phyloP scores from a whole-genome alignment of 257 asterid genomes.

The Cinchona pubescens region DNA sequence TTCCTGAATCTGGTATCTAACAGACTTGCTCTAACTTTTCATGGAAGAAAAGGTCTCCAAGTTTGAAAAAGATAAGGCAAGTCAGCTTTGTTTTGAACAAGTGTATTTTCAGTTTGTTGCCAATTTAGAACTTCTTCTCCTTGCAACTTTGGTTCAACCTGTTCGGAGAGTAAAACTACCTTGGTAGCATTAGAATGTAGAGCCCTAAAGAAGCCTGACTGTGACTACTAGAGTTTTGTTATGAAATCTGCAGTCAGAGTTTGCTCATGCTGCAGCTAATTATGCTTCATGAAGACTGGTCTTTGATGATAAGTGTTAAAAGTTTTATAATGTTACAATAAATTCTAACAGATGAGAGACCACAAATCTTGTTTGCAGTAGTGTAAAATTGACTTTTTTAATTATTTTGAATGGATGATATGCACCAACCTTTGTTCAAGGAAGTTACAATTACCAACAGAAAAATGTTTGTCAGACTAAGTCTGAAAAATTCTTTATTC shows the following conservation, averaged over 20 bases:
- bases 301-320: neutral
- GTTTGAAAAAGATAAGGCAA: too few relatives aligned
- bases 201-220: neutral
- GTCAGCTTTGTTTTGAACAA: too few relatives aligned
- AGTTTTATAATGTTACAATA: neutral
- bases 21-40: too few relatives aligned
- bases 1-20: too few relatives aligned
- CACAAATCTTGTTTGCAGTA: neutral
- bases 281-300: slow-evolving; percentile 7
- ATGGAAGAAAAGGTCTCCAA: too few relatives aligned
- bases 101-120: too few relatives aligned
- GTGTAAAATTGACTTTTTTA: neutral
- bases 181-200: neutral
- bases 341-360: neutral
- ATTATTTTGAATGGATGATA: neutral
- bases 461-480: too few relatives aligned
- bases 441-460: neutral
- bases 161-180: too few relatives aligned
- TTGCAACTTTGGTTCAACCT: too few relatives aligned
- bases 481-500: too few relatives aligned
- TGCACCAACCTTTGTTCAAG: neutral
- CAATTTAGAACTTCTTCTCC: too few relatives aligned
- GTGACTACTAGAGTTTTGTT: neutral
- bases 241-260: neutral
- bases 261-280: neutral